Evolutionary conservation across 305 asterid species (phyloP), one percentile per base, ranked within the genome.

Genomic region (Ilex paraguariensis): DNA sequence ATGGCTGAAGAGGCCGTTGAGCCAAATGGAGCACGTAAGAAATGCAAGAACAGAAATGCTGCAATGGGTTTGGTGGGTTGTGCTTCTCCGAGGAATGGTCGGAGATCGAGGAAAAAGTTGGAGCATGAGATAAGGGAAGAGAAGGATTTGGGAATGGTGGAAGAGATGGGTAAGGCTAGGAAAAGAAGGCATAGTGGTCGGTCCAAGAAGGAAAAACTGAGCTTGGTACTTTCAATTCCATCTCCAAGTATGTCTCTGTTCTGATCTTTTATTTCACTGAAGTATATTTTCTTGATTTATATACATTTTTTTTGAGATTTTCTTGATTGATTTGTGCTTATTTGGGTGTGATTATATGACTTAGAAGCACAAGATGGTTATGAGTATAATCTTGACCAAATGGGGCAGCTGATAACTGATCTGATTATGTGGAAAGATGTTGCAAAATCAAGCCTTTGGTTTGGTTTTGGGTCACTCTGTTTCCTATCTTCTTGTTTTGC

Each of bases 381-480:
- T 1, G 78, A 77, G 62, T 74, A 66, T 76, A 70, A 81, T 74
- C 60, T 87, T 44, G 82, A 87, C 58, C 78, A 80, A 58, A 60
- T 84, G 10, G 85, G 83, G 64, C 73, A 73, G 73, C 56, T 84
- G 42, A 45, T 90, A 56, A 73, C 61, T 50, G 96, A 90, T 66
- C 57, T 90, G 61, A 76, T 90, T 57, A 90, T 84, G 99, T 93
- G 99, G 99, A 90, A 85, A 66, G 97, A 87, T 78, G 93, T 82
- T 5, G 75, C 96, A 1, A 93, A 84, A 70, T 90, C 99, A 52
- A 93, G 95, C 82, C 91, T 90, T 62, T 93, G 99, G 99, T 93
- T 93, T 55, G 97, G 99, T 33, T 80, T 93, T 36, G 96, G 97
- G 10, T 78, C 93, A 13, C 81, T 90, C 42, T 87, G 91, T 71